These are phyloP conservation scores for Gloeophyllum trabeum DNA, from an alignment of 768 basidiomycete genomes.

Conservation along the genomic window DNA sequence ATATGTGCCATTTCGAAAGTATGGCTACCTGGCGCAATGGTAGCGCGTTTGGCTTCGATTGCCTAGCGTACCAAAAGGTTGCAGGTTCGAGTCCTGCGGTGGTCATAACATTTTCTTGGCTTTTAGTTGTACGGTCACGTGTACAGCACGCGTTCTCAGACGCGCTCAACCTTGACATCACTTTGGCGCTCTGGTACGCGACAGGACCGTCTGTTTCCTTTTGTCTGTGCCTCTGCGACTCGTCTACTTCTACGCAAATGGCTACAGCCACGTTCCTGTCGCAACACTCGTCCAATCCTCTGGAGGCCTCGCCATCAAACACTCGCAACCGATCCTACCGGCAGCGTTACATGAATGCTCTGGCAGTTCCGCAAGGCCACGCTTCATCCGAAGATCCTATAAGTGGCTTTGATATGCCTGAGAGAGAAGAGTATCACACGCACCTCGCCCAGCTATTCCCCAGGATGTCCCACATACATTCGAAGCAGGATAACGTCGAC, in stretches of 20 bases:
- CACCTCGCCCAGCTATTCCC: conserved; percentile 38
- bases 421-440: conserved; percentile 34
- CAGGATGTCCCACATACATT: conserved; percentile 12
- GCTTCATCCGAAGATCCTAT: conserved; percentile 44
- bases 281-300: conserved; percentile 65
- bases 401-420: conserved; percentile 23
- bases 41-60: conserved; percentile 93
- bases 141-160: neutral
- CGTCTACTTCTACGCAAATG: conserved; percentile 17
- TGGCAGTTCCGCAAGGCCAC: conserved; percentile 15
- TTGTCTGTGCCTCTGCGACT: neutral
- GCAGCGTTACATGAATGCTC: conserved; percentile 23
- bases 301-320: conserved; percentile 58
- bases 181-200: neutral
- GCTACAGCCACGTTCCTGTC: conserved; percentile 34
- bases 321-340: conserved; percentile 34
- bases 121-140: neutral
- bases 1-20: neutral
- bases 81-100: conserved; percentile 96
- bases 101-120: conserved; percentile 31
- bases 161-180: neutral
- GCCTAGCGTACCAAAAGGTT: conserved; percentile 80
- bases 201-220: neutral
- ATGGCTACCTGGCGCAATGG: conserved; percentile 85
- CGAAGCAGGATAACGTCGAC: conserved; percentile 42